A percentile compares a stretch with the other conserved stretches of the same genome.
Conservation (phyloP, 1,139 yeast genomes). For the Saccharomyces hybrid region DNA sequence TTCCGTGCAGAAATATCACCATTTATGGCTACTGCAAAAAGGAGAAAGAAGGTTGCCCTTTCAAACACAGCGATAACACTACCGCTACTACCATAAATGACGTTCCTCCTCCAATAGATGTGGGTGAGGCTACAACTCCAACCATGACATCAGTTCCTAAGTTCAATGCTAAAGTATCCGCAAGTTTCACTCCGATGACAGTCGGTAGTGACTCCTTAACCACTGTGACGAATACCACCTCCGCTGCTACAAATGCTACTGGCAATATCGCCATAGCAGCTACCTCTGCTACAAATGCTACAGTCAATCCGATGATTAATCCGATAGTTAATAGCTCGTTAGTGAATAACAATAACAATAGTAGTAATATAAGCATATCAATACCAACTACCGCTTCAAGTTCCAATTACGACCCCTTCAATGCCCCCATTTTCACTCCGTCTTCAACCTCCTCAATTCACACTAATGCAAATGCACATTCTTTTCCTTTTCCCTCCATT, state of each 20-base stretch:
- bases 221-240: slow-evolving; percentile 1
- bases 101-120: background rate
- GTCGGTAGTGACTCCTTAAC: slow-evolving; percentile 1
- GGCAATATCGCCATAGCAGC: slow-evolving; percentile 8
- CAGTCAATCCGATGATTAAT: background rate
- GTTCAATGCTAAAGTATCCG: slow-evolving; percentile 30
- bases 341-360: background rate
- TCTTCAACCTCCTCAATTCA: background rate
- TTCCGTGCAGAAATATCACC: slow-evolving; percentile 77
- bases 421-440: background rate
- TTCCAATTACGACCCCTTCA: background rate
- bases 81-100: slow-evolving; percentile 7
- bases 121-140: slow-evolving; percentile 3
- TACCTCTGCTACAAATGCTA: slow-evolving; percentile 3
- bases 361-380: background rate
- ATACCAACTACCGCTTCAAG: background rate
- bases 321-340: background rate
- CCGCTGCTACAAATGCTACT: slow-evolving; percentile 13
- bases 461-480: background rate
- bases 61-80: slow-evolving; percentile 44
- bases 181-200: slow-evolving; percentile 29
- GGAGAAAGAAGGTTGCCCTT: slow-evolving; percentile 84
- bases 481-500: background rate
- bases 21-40: slow-evolving; percentile 87
- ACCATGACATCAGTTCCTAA: slow-evolving; percentile 15